phyloP scores from a whole-genome alignment of 768 basidiomycete species.

The Cubamyces lactineus region DNA sequence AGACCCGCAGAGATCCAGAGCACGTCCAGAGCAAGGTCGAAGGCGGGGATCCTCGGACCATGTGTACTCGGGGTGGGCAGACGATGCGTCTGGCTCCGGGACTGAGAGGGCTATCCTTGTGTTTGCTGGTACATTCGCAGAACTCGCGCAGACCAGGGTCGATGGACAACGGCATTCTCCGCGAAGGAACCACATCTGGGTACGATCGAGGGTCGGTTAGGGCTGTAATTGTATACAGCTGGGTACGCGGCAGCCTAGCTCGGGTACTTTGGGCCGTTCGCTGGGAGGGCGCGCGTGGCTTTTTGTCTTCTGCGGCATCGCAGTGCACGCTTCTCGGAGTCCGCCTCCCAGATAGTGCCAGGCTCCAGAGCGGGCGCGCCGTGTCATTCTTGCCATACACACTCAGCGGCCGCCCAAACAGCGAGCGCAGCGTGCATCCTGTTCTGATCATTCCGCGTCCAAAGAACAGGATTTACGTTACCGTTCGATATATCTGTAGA shows the following conservation, averaged over 20 bases:
- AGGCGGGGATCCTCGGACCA: not conserved
- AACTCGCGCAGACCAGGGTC: not conserved
- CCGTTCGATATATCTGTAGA: constrained; percentile 11
- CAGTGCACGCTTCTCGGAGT: not conserved
- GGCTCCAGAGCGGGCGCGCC: constrained; percentile 6
- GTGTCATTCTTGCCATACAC: not conserved
- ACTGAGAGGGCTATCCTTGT: no score
- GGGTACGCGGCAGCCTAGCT: not conserved
- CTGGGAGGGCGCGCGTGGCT: constrained; percentile 1
- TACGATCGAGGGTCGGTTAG: constrained; percentile 9
- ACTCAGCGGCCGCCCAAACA: constrained; percentile 16
- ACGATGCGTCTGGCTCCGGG: no score
- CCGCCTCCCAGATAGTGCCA: not conserved
- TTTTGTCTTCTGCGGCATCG: constrained; percentile 9
- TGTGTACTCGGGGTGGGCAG: no score
- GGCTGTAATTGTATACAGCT: not conserved
- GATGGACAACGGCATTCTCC: not conserved
- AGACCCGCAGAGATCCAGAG: not conserved
- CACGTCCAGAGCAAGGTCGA: not conserved
- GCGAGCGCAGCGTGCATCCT: constrained; percentile 8
- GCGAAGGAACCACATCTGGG: constrained; percentile 8
- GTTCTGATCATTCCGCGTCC: constrained; percentile 19
- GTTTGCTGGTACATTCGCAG: not conserved
- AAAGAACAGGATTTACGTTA: constrained; percentile 23
- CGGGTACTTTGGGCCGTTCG: constrained; percentile 10